Evolutionary conservation across 129 eudicot genomes (phyloP), one percentile per base, ranked within the genome.

Genomic region (Apium graveolens): DNA sequence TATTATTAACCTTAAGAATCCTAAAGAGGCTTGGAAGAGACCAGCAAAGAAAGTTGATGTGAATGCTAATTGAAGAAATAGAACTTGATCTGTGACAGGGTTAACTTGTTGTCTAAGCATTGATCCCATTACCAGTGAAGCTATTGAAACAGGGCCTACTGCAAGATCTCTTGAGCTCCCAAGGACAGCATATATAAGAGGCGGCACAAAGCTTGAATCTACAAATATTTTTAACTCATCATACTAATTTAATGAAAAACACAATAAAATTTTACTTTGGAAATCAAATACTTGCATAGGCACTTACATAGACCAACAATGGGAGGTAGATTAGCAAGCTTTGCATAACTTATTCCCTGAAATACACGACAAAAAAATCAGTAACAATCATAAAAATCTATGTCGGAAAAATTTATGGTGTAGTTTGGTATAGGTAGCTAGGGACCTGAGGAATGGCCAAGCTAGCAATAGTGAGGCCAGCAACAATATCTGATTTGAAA

Each of bases 381-480:
- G 44, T 34, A 32, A 70, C n/a, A 70, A 34, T 17, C 13, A 34
- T 35, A 12, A 17, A 48, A 49, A 21, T 24, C 12, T 77, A 57
- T 24, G 6, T 21, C 7, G 27, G 37, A 35, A 11, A 17, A 16
- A 9, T 20, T 44, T 44, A 44, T 44, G 16, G 48, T 44, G 48
- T 44, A 44, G 11, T 44, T 44, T 11, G 1, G 29, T n/a, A n/a
- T n/a, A 13, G 12, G 4, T 11, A 3, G 53, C 14, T 39, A 39
- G 49, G 51, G 31, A 88, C 96, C 93, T 91, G 97, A 76, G 97
- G 97, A 82, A 92, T 90, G 89, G 97, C 97, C 60, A 92, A 89
- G 85, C 96, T 90, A 76, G 97, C 97, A 87, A 92, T 92, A 49
- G 97, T 92, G 89, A 92, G 96, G 55, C 97, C 97, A 88, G 97